phyloP scores from a whole-genome alignment of 148 eudicot genomes.

The Polygonum aviculare region DNA sequence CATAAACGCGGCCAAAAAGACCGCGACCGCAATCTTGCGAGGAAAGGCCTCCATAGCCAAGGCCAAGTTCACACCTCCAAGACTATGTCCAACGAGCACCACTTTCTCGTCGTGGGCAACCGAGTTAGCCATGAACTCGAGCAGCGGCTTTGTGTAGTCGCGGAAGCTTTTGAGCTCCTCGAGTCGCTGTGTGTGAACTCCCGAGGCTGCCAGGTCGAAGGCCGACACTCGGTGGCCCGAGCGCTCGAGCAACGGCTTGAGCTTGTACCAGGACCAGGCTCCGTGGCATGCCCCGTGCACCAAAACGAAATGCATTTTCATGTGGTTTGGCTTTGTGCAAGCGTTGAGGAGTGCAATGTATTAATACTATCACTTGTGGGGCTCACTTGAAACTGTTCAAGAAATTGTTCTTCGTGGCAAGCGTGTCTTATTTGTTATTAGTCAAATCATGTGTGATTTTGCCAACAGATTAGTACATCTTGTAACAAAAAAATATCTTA shows the following conservation, averaged over 20 bases:
- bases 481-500: no score
- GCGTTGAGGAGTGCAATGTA: no score
- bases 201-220: slow-evolving; percentile 23
- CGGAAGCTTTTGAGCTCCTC: slow-evolving; percentile 17
- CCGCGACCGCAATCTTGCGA: slow-evolving; percentile 14
- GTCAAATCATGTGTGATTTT: no score
- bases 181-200: slow-evolving; percentile 13
- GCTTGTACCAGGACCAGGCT: slow-evolving; percentile 31
- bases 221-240: slow-evolving; percentile 23
- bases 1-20: slow-evolving; percentile 23
- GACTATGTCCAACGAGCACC: slow-evolving; percentile 25
- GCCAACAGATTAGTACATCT: no score
- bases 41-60: slow-evolving; percentile 24
- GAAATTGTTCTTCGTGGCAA: not conserved
- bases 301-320: slow-evolving; percentile 23
- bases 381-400: not conserved
- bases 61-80: slow-evolving; percentile 22
- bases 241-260: slow-evolving; percentile 20
- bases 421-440: no score
- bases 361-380: not conserved
- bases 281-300: slow-evolving; percentile 26
- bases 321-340: not conserved
- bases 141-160: slow-evolving; percentile 21
- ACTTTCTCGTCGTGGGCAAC: slow-evolving; percentile 17
- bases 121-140: slow-evolving; percentile 21